Evolutionary conservation across 345 rosid species (phyloP).

Genomic region (Xanthoceras sorbifolium): DNA sequence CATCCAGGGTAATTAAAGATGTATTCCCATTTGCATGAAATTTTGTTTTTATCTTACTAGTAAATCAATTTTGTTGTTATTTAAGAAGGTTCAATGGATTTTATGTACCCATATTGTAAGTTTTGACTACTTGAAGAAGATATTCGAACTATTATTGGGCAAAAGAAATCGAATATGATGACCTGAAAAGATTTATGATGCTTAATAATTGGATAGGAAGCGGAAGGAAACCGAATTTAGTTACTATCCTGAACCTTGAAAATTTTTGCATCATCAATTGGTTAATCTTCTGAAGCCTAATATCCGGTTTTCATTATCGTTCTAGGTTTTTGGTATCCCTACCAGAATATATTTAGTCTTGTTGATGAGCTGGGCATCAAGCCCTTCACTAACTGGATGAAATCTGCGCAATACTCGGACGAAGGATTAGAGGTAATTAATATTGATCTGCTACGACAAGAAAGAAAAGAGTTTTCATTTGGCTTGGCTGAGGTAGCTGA

Average conservation of each 20-base stretch:
- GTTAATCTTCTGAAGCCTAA: constrained; percentile 14
- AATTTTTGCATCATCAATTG: background rate
- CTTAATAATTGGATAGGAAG: background rate
- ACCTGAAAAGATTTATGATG: background rate
- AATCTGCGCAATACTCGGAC: constrained; percentile 46
- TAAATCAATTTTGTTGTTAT: background rate
- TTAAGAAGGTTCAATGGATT: background rate
- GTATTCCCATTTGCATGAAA: background rate
- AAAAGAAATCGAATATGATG: background rate
- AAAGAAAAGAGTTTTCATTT: background rate
- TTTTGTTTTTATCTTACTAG: background rate
- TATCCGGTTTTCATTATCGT: background rate
- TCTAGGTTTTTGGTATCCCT: constrained; percentile 65
- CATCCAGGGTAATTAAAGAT: constrained; percentile 44
- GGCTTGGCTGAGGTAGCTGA: background rate
- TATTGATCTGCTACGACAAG: background rate
- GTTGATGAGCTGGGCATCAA: constrained; percentile 52
- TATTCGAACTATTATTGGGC: background rate
- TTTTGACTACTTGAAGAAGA: background rate
- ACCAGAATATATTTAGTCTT: constrained; percentile 50
- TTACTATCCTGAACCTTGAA: background rate
- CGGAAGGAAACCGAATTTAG: background rate
- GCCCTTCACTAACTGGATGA: constrained; percentile 51
- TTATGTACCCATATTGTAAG: background rate
- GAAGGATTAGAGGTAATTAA: constrained; percentile 50